A percentile compares a stretch with the other conserved stretches of the same genome.
Conservation (phyloP, 2,329 filamentous ascomycete genomes). For the Calonectria montana region DNA sequence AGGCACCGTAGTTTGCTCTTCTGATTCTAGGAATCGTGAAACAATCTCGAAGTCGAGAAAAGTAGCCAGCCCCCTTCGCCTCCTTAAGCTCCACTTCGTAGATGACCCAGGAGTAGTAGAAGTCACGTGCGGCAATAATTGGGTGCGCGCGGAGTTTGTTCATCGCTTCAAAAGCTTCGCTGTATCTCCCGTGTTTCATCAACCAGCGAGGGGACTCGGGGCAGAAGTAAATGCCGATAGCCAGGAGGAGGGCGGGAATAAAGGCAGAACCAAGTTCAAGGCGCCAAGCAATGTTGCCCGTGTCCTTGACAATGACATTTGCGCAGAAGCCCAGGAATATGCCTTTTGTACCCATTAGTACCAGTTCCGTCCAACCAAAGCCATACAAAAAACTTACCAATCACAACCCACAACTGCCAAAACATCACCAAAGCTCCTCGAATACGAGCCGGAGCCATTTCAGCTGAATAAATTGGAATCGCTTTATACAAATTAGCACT, state of each 20-base stretch:
- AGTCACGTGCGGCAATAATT: constrained; percentile 67
- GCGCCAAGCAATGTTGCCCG: constrained; percentile 67
- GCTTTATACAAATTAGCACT: no score
- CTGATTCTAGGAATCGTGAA: constrained; percentile 76
- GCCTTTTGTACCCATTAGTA: constrained; percentile 39
- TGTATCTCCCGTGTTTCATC: constrained; percentile 71
- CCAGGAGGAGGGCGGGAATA: constrained; percentile 61
- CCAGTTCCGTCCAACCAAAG: not conserved
- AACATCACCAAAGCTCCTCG: constrained; percentile 83
- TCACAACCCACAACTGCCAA: constrained; percentile 64
- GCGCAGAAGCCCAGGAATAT: constrained; percentile 60
- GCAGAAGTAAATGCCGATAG: constrained; percentile 70
- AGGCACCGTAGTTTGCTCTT: constrained; percentile 79
- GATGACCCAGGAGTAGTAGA: constrained; percentile 60
- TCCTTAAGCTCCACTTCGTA: constrained; percentile 47
- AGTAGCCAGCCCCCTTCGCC: constrained; percentile 44
- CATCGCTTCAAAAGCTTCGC: constrained; percentile 67
- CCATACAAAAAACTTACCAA: constrained; percentile 1
- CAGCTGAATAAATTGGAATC: constrained; percentile 78
- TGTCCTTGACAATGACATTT: constrained; percentile 65
- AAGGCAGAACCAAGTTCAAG: constrained; percentile 72
- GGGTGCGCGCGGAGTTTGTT: constrained; percentile 59
- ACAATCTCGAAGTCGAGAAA: constrained; percentile 59
- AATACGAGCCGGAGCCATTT: constrained; percentile 74
- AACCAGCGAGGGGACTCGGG: constrained; percentile 72